Conservation (phyloP, 164 flowering plant genomes). For the Magnolia kwangsiensis region DNA sequence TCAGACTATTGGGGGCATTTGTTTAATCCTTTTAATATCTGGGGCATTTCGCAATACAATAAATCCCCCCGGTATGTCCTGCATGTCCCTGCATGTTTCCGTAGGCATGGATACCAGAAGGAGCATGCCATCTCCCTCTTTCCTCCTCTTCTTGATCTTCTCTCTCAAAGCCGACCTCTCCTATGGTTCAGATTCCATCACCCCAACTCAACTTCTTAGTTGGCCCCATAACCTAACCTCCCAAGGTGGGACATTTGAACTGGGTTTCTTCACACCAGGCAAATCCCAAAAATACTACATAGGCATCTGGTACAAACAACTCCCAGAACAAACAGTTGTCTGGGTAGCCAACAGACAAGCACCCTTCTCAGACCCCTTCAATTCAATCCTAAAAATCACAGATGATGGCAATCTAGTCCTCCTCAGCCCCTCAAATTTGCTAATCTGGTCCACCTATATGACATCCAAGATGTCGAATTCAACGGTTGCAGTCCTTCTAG, state of each 20-base stretch:
- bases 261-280: constrained; percentile 71
- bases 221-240: constrained; percentile 53
- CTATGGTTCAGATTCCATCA: constrained; percentile 28
- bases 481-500: constrained; percentile 20
- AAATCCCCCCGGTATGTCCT: too few species aligned
- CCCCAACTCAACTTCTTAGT: constrained; percentile 36
- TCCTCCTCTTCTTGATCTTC: constrained; percentile 15
- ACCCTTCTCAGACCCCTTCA: constrained; percentile 7
- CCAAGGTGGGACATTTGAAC: constrained; percentile 32
- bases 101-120: neutral
- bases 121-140: neutral
- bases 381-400: constrained; percentile 13
- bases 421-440: constrained; percentile 5
- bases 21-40: too few species aligned
- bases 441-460: constrained; percentile 28
- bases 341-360: constrained; percentile 28
- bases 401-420: constrained; percentile 22
- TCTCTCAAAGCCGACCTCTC: neutral
- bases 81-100: neutral
- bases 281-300: constrained; percentile 36
- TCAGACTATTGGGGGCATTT: too few species aligned
- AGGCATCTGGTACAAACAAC: constrained; percentile 24
- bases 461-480: constrained; percentile 8
- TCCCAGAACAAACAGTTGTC: constrained; percentile 11
- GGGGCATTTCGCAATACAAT: too few species aligned